Conservation (phyloP, 2,329 filamentous ascomycete genomes). For the Aspergillus sp. region DNA sequence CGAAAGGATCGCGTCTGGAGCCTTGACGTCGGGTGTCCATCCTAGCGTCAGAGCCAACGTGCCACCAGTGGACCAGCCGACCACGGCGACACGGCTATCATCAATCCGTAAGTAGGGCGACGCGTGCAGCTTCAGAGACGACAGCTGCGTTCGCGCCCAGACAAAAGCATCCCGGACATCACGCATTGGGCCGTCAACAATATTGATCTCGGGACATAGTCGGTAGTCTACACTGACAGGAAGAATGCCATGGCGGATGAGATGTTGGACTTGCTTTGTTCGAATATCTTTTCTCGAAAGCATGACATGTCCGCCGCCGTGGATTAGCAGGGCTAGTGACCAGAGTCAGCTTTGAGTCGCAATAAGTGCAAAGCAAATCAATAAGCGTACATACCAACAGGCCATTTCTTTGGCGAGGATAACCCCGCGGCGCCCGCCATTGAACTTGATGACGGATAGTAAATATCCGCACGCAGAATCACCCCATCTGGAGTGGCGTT, state of each 20-base stretch:
- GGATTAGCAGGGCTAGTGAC: conserved; percentile 25
- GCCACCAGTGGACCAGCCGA: conserved; percentile 58
- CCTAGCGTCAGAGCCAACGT: conserved; percentile 51
- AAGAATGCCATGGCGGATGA: conserved; percentile 49
- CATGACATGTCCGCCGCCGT: conserved; percentile 22
- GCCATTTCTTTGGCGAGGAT: not conserved
- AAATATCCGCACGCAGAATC: not conserved
- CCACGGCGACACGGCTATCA: conserved; percentile 39
- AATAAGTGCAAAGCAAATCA: too few species aligned
- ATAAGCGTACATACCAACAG: not conserved
- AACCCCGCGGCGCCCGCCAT: not conserved
- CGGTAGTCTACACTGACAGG: conserved; percentile 57
- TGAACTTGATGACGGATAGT: not conserved
- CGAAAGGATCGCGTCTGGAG: conserved; percentile 50
- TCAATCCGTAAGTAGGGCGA: conserved; percentile 13
- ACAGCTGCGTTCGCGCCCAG: conserved; percentile 44
- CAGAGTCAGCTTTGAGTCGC: too few species aligned
- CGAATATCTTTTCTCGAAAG: conserved; percentile 19
- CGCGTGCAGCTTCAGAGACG: conserved; percentile 22
- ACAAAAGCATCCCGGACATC: conserved; percentile 14
- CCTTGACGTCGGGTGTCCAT: conserved; percentile 41
- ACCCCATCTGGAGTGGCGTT: not conserved
- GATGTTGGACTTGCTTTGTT: conserved; percentile 38
- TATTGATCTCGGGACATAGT: conserved; percentile 53
- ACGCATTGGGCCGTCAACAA: conserved; percentile 46